Conservation (phyloP, 2,329 filamentous ascomycete genomes). For the Exophiala xenobiotica region DNA sequence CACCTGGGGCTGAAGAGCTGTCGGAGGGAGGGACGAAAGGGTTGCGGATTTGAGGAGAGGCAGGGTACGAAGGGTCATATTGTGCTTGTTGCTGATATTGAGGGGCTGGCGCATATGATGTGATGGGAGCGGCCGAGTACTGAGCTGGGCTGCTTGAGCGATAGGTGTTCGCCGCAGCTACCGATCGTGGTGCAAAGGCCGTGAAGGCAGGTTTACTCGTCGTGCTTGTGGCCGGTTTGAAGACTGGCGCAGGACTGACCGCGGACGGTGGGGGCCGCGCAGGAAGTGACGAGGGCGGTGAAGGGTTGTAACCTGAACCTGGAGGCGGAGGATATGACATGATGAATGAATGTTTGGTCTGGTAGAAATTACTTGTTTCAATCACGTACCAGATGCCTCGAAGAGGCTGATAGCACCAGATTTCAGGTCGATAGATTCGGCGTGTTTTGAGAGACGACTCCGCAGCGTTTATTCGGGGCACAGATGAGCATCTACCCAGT, state of each 20-base stretch:
- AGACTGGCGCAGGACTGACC: constrained; percentile 40
- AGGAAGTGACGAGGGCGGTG: constrained; percentile 64
- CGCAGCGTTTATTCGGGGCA: too few species aligned
- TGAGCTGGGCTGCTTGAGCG: constrained; percentile 38
- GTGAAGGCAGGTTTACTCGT: constrained; percentile 46
- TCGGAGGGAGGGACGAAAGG: constrained; percentile 65
- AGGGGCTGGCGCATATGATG: constrained; percentile 31
- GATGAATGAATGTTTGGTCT: constrained; percentile 52
- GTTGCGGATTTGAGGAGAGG: constrained; percentile 66
- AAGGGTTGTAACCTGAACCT: constrained; percentile 68
- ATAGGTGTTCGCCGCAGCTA: constrained; percentile 48
- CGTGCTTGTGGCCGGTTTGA: constrained; percentile 51
- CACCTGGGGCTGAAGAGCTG: constrained; percentile 47
- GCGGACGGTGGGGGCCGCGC: constrained; percentile 69
- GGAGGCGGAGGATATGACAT: constrained; percentile 87
- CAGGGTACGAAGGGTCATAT: constrained; percentile 45
- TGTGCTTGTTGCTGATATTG: constrained; percentile 39
- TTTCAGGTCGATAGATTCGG: background rate
- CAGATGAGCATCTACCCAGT: too few species aligned
- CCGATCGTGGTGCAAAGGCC: constrained; percentile 60
- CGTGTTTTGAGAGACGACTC: too few species aligned
- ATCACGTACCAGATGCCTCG: constrained; percentile 24
- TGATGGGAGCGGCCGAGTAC: constrained; percentile 39
- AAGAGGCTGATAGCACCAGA: constrained; percentile 1
- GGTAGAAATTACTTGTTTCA: constrained; percentile 24